These are phyloP conservation scores for Trichoderma sp. DNA, from an alignment of 2,329 filamentous ascomycete genomes.

Conservation along the genomic window DNA sequence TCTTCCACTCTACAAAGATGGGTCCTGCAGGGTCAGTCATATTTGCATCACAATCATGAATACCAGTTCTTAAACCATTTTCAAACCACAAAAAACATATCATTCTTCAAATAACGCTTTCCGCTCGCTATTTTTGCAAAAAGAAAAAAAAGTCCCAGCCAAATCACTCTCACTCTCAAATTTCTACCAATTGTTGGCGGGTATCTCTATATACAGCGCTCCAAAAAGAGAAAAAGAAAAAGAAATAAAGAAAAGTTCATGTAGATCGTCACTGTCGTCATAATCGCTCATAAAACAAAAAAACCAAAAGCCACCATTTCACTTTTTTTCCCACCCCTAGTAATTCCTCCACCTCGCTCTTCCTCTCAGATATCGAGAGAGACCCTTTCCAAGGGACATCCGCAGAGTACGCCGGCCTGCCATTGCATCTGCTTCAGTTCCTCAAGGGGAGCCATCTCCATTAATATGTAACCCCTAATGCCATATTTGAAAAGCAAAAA, in stretches of 20 bases:
- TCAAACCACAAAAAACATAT: not conserved
- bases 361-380: not conserved
- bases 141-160: not conserved
- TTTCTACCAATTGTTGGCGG: constrained; percentile 25
- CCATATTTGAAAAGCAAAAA: not conserved
- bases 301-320: not conserved
- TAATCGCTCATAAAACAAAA: constrained; percentile 1
- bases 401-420: not conserved
- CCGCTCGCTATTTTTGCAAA: not conserved
- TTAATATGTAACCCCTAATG: not conserved
- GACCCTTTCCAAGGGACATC: not conserved
- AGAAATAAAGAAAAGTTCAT: not conserved
- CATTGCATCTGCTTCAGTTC: not conserved
- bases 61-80: not conserved
- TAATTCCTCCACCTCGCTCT: not conserved
- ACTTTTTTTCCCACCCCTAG: not conserved
- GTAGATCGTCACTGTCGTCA: constrained; percentile 19
- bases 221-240: not conserved
- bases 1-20: not conserved
- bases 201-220: constrained; percentile 33
- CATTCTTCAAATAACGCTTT: not conserved
- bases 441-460: not conserved
- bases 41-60: not conserved
- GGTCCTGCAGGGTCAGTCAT: not conserved
- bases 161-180: constrained; percentile 28